A percentile compares a stretch with the other conserved stretches of the same genome.
phyloP scores from a whole-genome alignment of 1,139 yeast genomes.

The Kodamaea derodonti region DNA sequence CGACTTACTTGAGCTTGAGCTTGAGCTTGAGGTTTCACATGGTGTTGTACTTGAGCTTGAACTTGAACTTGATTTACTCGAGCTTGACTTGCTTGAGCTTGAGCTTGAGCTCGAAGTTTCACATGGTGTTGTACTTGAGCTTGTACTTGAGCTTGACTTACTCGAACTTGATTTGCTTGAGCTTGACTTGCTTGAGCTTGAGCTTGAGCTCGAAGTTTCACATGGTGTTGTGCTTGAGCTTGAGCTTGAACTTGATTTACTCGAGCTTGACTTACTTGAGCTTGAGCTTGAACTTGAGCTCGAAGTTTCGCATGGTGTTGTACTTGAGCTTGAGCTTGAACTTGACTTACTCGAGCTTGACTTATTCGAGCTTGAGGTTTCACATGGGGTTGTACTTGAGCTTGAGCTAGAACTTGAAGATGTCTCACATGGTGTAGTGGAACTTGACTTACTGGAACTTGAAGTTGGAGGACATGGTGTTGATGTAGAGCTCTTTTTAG shows the following conservation, averaged over 20 bases:
- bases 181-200: neutral
- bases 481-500: conserved; percentile 4
- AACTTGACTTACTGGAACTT: conserved; percentile 1
- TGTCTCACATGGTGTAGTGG: conserved; percentile 2
- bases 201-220: neutral
- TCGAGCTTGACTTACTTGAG: neutral
- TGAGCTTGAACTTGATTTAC: neutral
- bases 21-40: neutral
- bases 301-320: neutral
- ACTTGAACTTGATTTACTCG: neutral
- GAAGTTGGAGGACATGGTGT: conserved; percentile 6
- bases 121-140: neutral
- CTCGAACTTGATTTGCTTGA: neutral
- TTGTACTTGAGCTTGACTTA: neutral
- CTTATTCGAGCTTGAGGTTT: neutral
- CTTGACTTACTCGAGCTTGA: neutral
- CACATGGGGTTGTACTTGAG: conserved; percentile 2
- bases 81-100: neutral
- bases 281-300: neutral
- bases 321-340: neutral
- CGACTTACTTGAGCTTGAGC: neutral
- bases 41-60: neutral
- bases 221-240: neutral
- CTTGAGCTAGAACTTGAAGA: conserved; percentile 7
- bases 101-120: neutral